Base-by-base conservation (phyloP, 2,329 filamentous ascomycete genomes). In the Periglandula ipomoeae region DNA sequence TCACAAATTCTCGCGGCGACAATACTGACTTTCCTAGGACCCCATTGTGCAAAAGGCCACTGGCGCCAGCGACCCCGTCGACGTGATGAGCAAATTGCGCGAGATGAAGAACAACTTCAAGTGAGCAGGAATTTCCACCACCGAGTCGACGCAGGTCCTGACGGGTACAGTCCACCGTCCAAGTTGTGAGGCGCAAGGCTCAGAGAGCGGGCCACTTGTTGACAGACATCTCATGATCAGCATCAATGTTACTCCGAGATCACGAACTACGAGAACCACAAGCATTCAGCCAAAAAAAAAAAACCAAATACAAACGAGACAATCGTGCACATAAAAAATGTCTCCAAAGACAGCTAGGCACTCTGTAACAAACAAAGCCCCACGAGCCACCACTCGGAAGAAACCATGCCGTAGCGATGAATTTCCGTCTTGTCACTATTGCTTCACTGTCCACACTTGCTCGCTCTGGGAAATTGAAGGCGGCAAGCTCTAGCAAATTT, bases 21-120 rank as follows among this genome's bases (percentile, higher is more conserved):
- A 39, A 26, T 50, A 32, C 50, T 56, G 35, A 50, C 38, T 4
- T 4, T 19, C 8, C 50, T 15, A 89, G 79, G 90, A 96, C 58
- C 86, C 89, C 0, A 79, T 79, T 53, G 84, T 98, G 47, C 88
- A 94, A 62, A 86, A 89, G 68, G 84, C 78, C 10, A 93, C 89
- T 0, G 89, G 89, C 38, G 82, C 89, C 70, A 88, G 79, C 0
- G 79, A 90, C 37, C 84, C 89, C 0, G 74, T 91, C 2, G 81
- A 86, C 44, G 89, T 96, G 15, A 95, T 98, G 87, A 78, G 76
- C 27, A 84, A 84, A 59, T 70, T 97, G 59, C 77, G 93, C 48
- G 87, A 94, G 67, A 84, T 95, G 84, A 98, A 97, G 81, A 90
- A 94, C 63, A 79, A 74, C 65, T 81, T 81, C 66, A 77, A 76